Evolutionary conservation across 139 green algal species (phyloP).

Genomic region (Chlamydomonas sp.): DNA sequence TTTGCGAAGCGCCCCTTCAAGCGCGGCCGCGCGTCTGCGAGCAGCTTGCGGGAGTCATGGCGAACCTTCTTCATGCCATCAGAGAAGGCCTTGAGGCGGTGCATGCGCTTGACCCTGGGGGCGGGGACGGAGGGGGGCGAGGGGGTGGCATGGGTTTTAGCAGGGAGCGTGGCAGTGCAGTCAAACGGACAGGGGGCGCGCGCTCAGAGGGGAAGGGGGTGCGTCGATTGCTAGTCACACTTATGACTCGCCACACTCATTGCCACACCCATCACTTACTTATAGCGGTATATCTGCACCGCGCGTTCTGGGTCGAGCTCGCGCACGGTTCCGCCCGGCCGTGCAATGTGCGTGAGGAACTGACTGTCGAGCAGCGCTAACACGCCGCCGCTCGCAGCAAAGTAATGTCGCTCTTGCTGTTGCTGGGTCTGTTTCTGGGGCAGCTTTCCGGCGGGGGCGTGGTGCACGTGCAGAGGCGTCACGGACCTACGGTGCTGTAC

Average conservation of each 20-base stretch:
- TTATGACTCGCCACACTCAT: not conserved
- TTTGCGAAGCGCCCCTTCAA: conserved; percentile 39
- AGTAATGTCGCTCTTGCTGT: not conserved
- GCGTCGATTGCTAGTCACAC: not conserved
- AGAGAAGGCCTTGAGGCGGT: conserved; percentile 12
- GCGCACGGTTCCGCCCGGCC: conserved; percentile 11
- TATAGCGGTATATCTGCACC: conserved; percentile 17
- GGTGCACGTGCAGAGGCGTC: no score
- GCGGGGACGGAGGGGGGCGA: not conserved
- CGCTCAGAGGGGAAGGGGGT: not conserved
- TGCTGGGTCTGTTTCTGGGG: not conserved
- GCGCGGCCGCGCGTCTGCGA: conserved; percentile 30
- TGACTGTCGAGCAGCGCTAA: conserved; percentile 46
- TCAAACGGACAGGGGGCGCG: not conserved
- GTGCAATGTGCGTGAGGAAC: not conserved
- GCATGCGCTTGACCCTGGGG: conserved; percentile 12
- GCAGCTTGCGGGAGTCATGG: conserved; percentile 43
- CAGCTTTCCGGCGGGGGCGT: not conserved
- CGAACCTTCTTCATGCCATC: conserved; percentile 26
- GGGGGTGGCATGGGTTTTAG: not conserved
- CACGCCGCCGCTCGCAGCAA: not conserved
- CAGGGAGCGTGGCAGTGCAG: not conserved
- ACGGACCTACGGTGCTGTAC: no score
- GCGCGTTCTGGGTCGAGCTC: conserved; percentile 15
- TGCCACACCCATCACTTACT: not conserved